These are phyloP conservation scores for Fagopyrum homotropicum DNA, from an alignment of 148 eudicot species.

Conservation along the genomic window DNA sequence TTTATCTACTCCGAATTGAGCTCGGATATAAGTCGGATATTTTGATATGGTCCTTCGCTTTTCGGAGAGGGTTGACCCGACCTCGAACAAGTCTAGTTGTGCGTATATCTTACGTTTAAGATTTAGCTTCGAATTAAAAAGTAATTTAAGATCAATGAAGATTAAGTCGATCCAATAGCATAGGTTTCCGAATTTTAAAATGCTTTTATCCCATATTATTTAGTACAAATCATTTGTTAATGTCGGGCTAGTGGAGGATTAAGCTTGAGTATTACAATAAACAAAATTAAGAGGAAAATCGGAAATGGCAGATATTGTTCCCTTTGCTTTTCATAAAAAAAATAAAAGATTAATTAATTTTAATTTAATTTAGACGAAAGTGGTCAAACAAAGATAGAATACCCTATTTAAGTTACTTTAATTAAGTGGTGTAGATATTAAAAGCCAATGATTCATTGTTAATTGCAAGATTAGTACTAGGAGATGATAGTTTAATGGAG, in stretches of 20 bases:
- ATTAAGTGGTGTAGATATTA: background rate
- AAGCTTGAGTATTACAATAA: background rate
- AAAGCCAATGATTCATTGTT: background rate
- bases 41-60: too few species aligned
- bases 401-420: constrained; percentile 2
- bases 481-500: constrained; percentile 5
- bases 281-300: background rate
- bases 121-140: background rate
- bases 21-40: too few species aligned
- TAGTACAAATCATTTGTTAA: background rate
- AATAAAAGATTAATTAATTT: background rate
- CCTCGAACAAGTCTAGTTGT: too few species aligned
- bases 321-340: constrained; percentile 6
- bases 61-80: too few species aligned
- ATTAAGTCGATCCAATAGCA: background rate
- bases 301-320: constrained; percentile 5
- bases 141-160: constrained; percentile 1
- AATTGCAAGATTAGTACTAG: constrained; percentile 3
- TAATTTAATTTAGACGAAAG: constrained; percentile 2
- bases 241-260: constrained; percentile 9
- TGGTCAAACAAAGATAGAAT: constrained; percentile 2
- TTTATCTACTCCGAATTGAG: too few species aligned
- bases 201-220: background rate
- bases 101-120: background rate
- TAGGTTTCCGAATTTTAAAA: background rate